Conservation (phyloP, 805 yeast genomes). For the Metschnikowia orientalis region DNA sequence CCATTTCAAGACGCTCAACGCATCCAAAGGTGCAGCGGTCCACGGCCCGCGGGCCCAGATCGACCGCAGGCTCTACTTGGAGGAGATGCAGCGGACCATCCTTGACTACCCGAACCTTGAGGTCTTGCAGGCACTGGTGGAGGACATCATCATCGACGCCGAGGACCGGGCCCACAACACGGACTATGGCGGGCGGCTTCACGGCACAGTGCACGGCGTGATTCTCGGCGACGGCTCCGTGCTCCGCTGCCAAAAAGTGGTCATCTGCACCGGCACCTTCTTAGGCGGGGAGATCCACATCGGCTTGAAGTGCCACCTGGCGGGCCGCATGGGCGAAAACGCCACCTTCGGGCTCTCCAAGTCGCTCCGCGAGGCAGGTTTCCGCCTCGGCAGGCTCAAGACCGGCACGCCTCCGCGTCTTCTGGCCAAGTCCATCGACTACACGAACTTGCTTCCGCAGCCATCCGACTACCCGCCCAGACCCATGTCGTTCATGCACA, state of each 20-base stretch:
- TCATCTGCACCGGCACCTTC: slow-evolving; percentile 94
- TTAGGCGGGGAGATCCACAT: slow-evolving; percentile 92
- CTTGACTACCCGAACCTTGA: slow-evolving; percentile 50
- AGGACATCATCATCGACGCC: slow-evolving; percentile 68
- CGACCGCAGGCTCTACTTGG: slow-evolving; percentile 73
- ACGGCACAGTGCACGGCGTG: slow-evolving; percentile 62
- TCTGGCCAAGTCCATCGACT: slow-evolving; percentile 67
- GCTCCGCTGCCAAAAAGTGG: slow-evolving; percentile 60
- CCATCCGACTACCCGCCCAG: slow-evolving; percentile 79
- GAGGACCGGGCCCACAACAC: slow-evolving; percentile 10
- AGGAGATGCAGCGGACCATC: slow-evolving; percentile 73
- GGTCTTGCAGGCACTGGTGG: slow-evolving; percentile 71
- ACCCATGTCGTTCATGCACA: slow-evolving; percentile 86
- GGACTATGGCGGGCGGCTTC: slow-evolving; percentile 35
- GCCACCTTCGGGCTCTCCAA: slow-evolving; percentile 87
- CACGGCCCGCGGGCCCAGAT: slow-evolving; percentile 99
- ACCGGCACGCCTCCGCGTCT: slow-evolving; percentile 97
- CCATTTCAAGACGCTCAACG: slow-evolving; percentile 80
- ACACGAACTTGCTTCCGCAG: slow-evolving; percentile 57
- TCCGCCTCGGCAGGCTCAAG: slow-evolving; percentile 80
- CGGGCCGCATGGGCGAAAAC: slow-evolving; percentile 90
- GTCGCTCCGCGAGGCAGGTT: slow-evolving; percentile 73
- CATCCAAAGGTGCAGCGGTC: slow-evolving; percentile 90
- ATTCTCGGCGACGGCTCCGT: slow-evolving; percentile 64
- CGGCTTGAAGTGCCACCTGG: slow-evolving; percentile 74